Percentiles rank a stretch among this genome's conserved stretches.
Evolutionary conservation across 305 asterid species (phyloP).

Genomic region (Euphrasia arctica): DNA sequence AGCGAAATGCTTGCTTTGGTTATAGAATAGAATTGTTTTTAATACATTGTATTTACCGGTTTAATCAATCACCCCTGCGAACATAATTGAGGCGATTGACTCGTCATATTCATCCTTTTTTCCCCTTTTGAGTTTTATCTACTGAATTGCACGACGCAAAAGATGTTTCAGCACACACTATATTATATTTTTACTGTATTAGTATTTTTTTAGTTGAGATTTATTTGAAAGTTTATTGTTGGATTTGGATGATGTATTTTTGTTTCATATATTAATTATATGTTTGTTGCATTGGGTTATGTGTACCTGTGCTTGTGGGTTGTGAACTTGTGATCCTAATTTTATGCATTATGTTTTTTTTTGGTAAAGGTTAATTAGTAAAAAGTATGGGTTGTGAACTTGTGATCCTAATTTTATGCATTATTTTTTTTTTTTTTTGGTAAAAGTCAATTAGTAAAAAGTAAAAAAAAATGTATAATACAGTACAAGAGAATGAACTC

Average conservation of each 20-base stretch:
- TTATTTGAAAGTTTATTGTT: constrained; percentile 23
- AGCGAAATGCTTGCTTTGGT: constrained; percentile 33
- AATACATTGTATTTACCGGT: constrained; percentile 33
- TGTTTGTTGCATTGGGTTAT: not conserved
- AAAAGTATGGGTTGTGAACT: too few relatives aligned
- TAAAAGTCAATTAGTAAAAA: too few relatives aligned
- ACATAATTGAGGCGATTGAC: constrained; percentile 34
- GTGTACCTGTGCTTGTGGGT: not conserved
- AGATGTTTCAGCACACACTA: constrained; percentile 28
- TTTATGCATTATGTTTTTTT: too few relatives aligned
- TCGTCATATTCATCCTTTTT: constrained; percentile 29
- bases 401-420: too few relatives aligned
- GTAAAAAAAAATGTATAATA: too few relatives aligned
- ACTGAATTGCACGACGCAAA: constrained; percentile 36
- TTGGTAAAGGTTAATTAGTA: too few relatives aligned
- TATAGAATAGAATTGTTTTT: constrained; percentile 38
- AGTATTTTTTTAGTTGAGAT: constrained; percentile 30
- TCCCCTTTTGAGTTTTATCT: constrained; percentile 16
- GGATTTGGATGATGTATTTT: constrained; percentile 14
- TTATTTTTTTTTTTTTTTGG: too few relatives aligned
- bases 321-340: too few relatives aligned
- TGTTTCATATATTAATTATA: constrained; percentile 6
- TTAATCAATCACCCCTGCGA: constrained; percentile 27
- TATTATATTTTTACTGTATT: constrained; percentile 33
- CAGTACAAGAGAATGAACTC: too few relatives aligned